These are phyloP conservation scores for Paecilomyces sp. DNA, from an alignment of 2,329 filamentous ascomycete species.

Conservation along the genomic window DNA sequence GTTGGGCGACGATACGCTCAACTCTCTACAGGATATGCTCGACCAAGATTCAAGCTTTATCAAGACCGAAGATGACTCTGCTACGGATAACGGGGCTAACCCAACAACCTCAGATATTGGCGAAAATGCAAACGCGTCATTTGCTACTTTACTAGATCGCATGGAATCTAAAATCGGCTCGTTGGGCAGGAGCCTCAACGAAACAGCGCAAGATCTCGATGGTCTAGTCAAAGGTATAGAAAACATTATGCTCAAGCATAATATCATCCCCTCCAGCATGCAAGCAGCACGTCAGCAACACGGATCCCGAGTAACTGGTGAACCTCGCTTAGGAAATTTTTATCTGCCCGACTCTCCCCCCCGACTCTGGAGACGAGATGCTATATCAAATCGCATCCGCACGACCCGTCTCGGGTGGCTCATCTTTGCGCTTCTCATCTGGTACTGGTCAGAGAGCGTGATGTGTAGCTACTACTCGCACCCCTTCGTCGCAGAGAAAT, in stretches of 20 bases:
- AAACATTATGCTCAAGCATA: conserved; percentile 7
- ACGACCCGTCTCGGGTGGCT: conserved; percentile 33
- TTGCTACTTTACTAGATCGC: conserved; percentile 25
- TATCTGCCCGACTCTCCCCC: conserved; percentile 28
- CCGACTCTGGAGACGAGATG: conserved; percentile 26
- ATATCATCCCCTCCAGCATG: conserved; percentile 4
- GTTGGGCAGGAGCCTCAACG: conserved; percentile 32
- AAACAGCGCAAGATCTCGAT: conserved; percentile 33
- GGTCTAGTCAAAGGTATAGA: conserved; percentile 16
- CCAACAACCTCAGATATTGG: conserved; percentile 2
- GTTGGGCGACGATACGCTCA: conserved; percentile 38
- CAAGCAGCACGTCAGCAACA: conserved; percentile 4
- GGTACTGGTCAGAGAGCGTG: conserved; percentile 43
- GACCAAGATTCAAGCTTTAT: conserved; percentile 19
- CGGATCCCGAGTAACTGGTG: conserved; percentile 16
- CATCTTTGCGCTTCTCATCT: conserved; percentile 35
- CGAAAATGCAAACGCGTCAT: too few relatives aligned
- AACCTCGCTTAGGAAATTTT: conserved; percentile 16
- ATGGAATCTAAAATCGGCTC: conserved; percentile 33
- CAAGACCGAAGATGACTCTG: conserved; percentile 18
- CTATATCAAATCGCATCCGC: conserved; percentile 19
- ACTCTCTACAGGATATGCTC: conserved; percentile 37
- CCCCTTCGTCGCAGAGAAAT: conserved; percentile 40
- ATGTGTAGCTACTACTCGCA: conserved; percentile 48
- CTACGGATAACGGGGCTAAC: conserved; percentile 19